Evolutionary conservation across 345 rosid species (phyloP).

Genomic region (Gossypioides kirkii): DNA sequence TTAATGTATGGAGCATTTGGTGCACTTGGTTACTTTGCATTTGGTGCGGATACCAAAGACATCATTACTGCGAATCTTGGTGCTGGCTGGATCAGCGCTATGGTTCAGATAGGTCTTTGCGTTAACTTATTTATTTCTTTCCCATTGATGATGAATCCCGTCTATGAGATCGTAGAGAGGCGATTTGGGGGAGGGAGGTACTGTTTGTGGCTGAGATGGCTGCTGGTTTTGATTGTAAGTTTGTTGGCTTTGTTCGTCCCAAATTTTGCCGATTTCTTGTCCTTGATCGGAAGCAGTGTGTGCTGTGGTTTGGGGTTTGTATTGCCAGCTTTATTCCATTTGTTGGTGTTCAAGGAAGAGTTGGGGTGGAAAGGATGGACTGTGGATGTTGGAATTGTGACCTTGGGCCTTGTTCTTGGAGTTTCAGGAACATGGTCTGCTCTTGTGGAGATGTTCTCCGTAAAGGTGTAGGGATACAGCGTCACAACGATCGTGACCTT

Average conservation of each 20-base stretch:
- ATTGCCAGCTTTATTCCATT: conserved; percentile 79
- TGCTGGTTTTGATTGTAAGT: conserved; percentile 56
- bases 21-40: conserved; percentile 68
- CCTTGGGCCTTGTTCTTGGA: conserved; percentile 51
- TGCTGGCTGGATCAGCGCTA: conserved; percentile 45
- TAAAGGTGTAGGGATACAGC: conserved; percentile 24
- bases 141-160: conserved; percentile 92
- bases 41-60: conserved; percentile 60
- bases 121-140: conserved; percentile 80
- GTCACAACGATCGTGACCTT: not conserved
- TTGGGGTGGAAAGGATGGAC: conserved; percentile 48
- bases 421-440: conserved; percentile 77
- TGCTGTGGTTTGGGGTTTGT: conserved; percentile 79
- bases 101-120: conserved; percentile 76
- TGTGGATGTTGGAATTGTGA: conserved; percentile 44
- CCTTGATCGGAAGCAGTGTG: conserved; percentile 81
- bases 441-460: conserved; percentile 53
- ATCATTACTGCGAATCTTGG: conserved; percentile 80
- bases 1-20: conserved; percentile 64
- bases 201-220: conserved; percentile 77
- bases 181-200: conserved; percentile 53
- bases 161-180: conserved; percentile 82
- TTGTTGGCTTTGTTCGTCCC: conserved; percentile 70
- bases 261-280: conserved; percentile 79
- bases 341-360: conserved; percentile 79